phyloP scores from a whole-genome alignment of 345 rosid species.

The Lepidium aucheri region DNA sequence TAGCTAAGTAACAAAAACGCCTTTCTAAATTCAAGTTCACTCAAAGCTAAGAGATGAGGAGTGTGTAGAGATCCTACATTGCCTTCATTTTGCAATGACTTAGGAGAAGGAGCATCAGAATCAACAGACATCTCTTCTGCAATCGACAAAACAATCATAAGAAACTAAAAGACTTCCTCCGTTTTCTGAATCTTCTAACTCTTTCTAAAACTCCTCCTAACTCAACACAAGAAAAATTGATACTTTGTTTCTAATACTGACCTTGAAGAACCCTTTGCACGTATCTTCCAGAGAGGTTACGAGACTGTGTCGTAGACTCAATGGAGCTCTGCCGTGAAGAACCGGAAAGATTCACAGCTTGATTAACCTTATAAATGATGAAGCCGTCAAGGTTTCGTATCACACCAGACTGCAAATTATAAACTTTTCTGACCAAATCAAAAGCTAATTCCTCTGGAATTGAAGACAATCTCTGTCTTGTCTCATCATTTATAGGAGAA shows the following conservation, averaged over 20 bases:
- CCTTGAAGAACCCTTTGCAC: slow-evolving; percentile 1
- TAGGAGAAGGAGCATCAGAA: no score
- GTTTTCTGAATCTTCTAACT: background rate
- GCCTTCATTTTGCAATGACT: background rate
- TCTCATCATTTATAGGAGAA: slow-evolving; percentile 11
- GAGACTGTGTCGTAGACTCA: slow-evolving; percentile 7
- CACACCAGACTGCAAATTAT: background rate
- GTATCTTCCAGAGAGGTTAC: background rate
- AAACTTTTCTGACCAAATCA: slow-evolving; percentile 11
- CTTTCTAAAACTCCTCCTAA: background rate
- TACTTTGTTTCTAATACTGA: slow-evolving; percentile 2
- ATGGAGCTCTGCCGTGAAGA: background rate
- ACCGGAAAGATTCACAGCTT: background rate
- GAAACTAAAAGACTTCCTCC: background rate
- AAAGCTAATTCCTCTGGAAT: slow-evolving; percentile 33
- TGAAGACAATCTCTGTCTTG: slow-evolving; percentile 28
- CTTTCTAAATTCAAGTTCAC: slow-evolving; percentile 57
- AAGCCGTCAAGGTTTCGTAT: slow-evolving; percentile 10
- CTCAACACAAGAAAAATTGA: background rate
- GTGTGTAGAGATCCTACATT: slow-evolving; percentile 6
- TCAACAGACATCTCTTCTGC: no score
- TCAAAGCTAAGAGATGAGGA: slow-evolving; percentile 40
- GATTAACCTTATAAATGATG: background rate
- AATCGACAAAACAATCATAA: background rate
- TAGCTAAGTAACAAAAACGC: slow-evolving; percentile 55